Evolutionary conservation across 225 moss, liverwort and hornwort genomes (phyloP).

Genomic region (Lunularia cruciata): DNA sequence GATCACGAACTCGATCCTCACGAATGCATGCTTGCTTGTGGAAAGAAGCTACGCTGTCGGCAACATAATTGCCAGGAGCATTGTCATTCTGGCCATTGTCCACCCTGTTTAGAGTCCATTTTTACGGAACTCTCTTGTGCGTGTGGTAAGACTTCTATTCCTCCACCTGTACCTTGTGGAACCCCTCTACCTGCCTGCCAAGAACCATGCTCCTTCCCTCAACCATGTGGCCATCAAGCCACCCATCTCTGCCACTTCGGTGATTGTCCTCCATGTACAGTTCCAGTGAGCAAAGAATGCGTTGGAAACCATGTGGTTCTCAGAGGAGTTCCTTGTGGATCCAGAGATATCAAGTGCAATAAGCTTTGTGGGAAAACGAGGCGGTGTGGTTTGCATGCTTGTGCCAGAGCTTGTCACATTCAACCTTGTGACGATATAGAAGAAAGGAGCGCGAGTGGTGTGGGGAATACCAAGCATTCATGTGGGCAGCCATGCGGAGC

Average conservation of each 20-base stretch:
- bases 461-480: constrained; percentile 39
- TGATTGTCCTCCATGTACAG: constrained; percentile 91
- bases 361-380: constrained; percentile 88
- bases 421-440: constrained; percentile 58
- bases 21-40: constrained; percentile 77
- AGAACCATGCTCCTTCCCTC: constrained; percentile 70
- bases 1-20: constrained; percentile 64
- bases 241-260: constrained; percentile 96
- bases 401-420: constrained; percentile 73
- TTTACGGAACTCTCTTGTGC: constrained; percentile 91
- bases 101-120: constrained; percentile 87
- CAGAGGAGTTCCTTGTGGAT: constrained; percentile 87
- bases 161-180: constrained; percentile 92
- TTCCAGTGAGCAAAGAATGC: constrained; percentile 87
- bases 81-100: constrained; percentile 91
- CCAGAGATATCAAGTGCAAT: constrained; percentile 91
- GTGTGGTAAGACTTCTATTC: constrained; percentile 82
- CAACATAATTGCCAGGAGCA: constrained; percentile 80
- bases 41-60: constrained; percentile 86
- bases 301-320: constrained; percentile 86
- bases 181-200: constrained; percentile 94
- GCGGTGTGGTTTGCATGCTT: constrained; percentile 89
- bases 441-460: constrained; percentile 27
- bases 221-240: constrained; percentile 85
- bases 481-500: constrained; percentile 90